Conservation (phyloP, 2,329 filamentous ascomycete genomes). For the Cercospora sojina region DNA sequence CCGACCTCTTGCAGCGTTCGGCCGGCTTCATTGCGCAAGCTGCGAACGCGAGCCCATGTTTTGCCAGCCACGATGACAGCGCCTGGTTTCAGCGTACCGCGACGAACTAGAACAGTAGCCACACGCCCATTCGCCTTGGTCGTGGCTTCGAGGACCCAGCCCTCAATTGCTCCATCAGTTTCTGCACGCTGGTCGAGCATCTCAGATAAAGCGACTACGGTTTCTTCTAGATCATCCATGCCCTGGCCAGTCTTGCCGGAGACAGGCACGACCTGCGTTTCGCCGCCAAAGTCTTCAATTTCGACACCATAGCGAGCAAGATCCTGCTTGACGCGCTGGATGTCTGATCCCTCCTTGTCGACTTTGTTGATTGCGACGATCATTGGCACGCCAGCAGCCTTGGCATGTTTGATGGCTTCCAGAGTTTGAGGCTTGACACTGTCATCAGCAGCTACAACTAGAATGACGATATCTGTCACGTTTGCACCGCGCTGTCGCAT, state of each 20-base stretch:
- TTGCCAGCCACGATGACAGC: constrained; percentile 84
- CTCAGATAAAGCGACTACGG: constrained; percentile 79
- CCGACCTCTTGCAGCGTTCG: constrained; percentile 68
- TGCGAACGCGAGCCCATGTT: constrained; percentile 83
- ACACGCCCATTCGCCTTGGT: constrained; percentile 81
- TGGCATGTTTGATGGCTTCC: constrained; percentile 93
- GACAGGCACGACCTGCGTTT: constrained; percentile 86
- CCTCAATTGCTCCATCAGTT: constrained; percentile 72
- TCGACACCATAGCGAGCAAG: constrained; percentile 80
- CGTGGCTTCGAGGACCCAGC: constrained; percentile 89
- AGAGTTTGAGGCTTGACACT: constrained; percentile 96
- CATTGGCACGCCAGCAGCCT: constrained; percentile 81
- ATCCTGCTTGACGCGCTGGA: constrained; percentile 84
- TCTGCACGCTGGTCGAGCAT: constrained; percentile 88
- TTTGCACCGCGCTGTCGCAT: constrained; percentile 96
- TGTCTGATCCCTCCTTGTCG: constrained; percentile 78
- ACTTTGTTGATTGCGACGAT: constrained; percentile 98
- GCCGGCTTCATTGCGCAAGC: constrained; percentile 81
- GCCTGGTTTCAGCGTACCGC: constrained; percentile 78
- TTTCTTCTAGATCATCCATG: constrained; percentile 90
- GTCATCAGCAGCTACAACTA: constrained; percentile 95
- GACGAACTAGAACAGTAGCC: constrained; percentile 83
- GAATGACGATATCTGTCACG: constrained; percentile 92
- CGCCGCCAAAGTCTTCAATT: constrained; percentile 91
- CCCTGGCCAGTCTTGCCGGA: constrained; percentile 92